Evolutionary conservation across 2,329 filamentous ascomycete genomes (phyloP).

Genomic region (Curvularia hawaiiensis): DNA sequence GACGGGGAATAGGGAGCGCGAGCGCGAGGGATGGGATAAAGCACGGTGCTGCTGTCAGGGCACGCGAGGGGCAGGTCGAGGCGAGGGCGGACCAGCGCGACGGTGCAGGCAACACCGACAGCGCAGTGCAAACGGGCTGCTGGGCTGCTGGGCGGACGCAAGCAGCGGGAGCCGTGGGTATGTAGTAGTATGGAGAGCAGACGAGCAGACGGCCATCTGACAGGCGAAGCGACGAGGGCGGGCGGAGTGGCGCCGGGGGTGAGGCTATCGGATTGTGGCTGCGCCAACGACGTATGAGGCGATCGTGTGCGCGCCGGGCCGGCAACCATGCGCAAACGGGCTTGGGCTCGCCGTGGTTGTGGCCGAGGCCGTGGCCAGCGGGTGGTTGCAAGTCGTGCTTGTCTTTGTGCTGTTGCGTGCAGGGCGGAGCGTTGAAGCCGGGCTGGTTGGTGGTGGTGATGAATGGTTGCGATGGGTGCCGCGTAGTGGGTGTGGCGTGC

Average conservation of each 20-base stretch:
- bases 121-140: background rate
- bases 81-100: constrained; percentile 15
- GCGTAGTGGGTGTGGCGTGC: background rate
- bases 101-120: constrained; percentile 11
- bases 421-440: background rate
- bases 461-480: constrained; percentile 11
- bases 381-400: background rate
- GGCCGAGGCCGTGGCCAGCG: too few relatives aligned
- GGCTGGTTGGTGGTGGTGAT: constrained; percentile 16
- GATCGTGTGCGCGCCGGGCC: constrained; percentile 22
- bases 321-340: constrained; percentile 21
- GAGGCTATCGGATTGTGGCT: background rate
- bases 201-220: background rate
- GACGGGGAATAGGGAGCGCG: constrained; percentile 22
- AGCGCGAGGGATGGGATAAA: constrained; percentile 7
- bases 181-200: too few relatives aligned
- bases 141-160: background rate
- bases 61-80: constrained; percentile 15
- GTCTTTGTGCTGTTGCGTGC: too few relatives aligned
- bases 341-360: constrained; percentile 14
- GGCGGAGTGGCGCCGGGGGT: background rate
- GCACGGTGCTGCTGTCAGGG: constrained; percentile 11
- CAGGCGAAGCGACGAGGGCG: background rate
- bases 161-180: too few relatives aligned
- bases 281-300: background rate